A percentile compares a stretch with the other conserved stretches of the same genome.
Evolutionary conservation across 2,329 filamentous ascomycete genomes (phyloP).

Genomic region (Curvularia spicifera): DNA sequence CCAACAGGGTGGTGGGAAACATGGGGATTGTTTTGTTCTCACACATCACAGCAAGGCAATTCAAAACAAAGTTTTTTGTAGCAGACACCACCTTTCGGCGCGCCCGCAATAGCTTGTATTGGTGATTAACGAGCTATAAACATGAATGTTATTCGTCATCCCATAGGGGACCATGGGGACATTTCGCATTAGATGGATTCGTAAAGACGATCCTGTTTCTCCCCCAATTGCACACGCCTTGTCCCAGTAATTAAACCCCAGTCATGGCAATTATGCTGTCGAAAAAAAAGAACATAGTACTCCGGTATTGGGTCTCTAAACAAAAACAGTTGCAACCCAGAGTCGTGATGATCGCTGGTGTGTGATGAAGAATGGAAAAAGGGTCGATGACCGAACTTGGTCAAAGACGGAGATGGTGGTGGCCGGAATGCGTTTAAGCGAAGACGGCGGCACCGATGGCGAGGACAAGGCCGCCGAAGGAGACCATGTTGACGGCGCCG

Average conservation of each 20-base stretch:
- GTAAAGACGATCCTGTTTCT: constrained; percentile 3
- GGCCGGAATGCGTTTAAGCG: constrained; percentile 28
- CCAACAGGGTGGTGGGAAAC: background rate
- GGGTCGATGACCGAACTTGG: background rate
- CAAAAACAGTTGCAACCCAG: constrained; percentile 11
- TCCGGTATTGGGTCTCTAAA: constrained; percentile 13
- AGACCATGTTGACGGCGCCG: constrained; percentile 37
- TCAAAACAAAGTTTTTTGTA: background rate
- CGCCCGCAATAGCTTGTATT: background rate
- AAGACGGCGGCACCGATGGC: constrained; percentile 40
- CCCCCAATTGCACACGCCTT: constrained; percentile 4
- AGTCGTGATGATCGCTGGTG: constrained; percentile 11
- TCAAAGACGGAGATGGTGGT: background rate
- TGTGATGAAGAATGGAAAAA: constrained; percentile 13
- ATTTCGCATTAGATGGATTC: constrained; percentile 9
- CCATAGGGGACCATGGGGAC: background rate
- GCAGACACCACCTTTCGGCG: background rate
- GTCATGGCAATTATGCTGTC: constrained; percentile 13
- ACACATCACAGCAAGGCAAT: background rate
- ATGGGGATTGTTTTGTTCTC: background rate
- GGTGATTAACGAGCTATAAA: constrained; percentile 7
- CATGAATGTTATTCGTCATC: constrained; percentile 3
- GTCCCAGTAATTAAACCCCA: constrained; percentile 10
- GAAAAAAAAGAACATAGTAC: constrained; percentile 9
- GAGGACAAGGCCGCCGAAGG: constrained; percentile 38